phyloP scores from a whole-genome alignment of 345 rosid genomes.

The Alliaria petiolata region DNA sequence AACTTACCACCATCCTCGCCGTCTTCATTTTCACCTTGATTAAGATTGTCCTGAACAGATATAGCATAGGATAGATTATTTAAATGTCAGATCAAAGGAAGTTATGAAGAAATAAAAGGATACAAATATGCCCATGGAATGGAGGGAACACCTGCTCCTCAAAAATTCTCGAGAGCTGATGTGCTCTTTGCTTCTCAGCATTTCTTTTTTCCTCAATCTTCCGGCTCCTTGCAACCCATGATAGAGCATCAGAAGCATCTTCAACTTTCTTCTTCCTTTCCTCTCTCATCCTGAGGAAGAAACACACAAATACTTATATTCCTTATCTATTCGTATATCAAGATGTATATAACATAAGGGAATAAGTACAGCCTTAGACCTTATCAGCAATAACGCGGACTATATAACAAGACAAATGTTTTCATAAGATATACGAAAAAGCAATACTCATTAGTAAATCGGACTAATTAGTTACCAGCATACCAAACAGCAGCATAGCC shows the following conservation, averaged over 20 bases:
- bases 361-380: background rate
- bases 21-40: constrained; percentile 69
- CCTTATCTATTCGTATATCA: background rate
- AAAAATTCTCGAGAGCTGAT: constrained; percentile 68
- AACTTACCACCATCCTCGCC: constrained; percentile 43
- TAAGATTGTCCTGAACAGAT: constrained; percentile 61
- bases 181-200: constrained; percentile 74
- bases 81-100: constrained; percentile 9
- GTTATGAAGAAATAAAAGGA: background rate
- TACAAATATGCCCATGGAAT: constrained; percentile 4
- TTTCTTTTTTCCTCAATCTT: constrained; percentile 70
- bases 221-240: constrained; percentile 78
- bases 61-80: constrained; percentile 7
- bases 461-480: background rate
- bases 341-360: background rate
- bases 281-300: constrained; percentile 66
- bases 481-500: background rate
- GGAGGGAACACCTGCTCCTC: constrained; percentile 73
- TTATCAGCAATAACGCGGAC: background rate
- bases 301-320: background rate
- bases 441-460: background rate
- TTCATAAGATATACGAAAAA: background rate
- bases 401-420: background rate
- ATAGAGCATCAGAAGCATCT: constrained; percentile 55
- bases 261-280: constrained; percentile 72